Evolutionary conservation across 1,139 yeast genomes (phyloP).

Genomic region (Protomyces macrosporus): DNA sequence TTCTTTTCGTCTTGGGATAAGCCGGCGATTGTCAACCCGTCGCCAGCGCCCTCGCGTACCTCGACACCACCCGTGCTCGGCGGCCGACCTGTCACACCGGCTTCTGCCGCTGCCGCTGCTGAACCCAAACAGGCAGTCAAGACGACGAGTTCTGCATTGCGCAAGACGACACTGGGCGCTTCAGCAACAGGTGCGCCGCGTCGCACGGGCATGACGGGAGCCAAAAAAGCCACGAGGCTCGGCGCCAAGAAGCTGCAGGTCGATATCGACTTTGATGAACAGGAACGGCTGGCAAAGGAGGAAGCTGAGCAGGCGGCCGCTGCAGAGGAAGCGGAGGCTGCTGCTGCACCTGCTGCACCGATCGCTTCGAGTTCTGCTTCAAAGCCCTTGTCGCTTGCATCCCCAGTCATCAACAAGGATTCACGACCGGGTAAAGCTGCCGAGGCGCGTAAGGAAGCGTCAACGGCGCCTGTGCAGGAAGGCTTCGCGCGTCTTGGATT

Average conservation of each 20-base stretch:
- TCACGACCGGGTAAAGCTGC: conserved; percentile 1
- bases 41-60: conserved; percentile 54
- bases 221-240: conserved; percentile 38
- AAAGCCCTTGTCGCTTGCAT: neutral
- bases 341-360: conserved; percentile 21
- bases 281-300: conserved; percentile 76
- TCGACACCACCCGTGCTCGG: conserved; percentile 37
- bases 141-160: conserved; percentile 34
- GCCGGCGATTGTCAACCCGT: conserved; percentile 49
- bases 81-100: conserved; percentile 35
- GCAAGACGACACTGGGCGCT: conserved; percentile 33
- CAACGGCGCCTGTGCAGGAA: conserved; percentile 54
- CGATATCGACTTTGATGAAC: conserved; percentile 77
- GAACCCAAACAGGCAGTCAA: conserved; percentile 33
- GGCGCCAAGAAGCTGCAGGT: conserved; percentile 46
- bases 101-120: conserved; percentile 32
- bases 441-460: conserved; percentile 7
- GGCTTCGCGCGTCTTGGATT: conserved; percentile 75
- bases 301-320: conserved; percentile 72
- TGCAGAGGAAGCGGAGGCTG: conserved; percentile 37
- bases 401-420: conserved; percentile 1
- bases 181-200: conserved; percentile 34
- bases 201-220: conserved; percentile 32
- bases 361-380: neutral
- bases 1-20: conserved; percentile 90